phyloP scores from a whole-genome alignment of 768 basidiomycete species.

The Mycena belliarum region DNA sequence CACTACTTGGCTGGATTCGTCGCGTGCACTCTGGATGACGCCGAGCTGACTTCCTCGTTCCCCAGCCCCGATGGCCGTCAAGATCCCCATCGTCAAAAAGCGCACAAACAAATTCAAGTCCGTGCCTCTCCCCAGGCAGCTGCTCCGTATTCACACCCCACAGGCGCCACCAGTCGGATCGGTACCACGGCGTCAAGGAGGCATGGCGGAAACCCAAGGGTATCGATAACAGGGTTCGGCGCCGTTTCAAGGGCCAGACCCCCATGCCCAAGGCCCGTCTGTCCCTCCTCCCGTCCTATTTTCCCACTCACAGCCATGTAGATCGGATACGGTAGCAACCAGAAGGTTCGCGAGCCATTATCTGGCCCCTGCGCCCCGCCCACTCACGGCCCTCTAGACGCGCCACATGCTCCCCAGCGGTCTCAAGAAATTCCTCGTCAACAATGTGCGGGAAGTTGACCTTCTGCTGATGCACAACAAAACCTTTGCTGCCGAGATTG shows the following conservation, averaged over 20 bases:
- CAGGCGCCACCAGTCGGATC: constrained; percentile 98
- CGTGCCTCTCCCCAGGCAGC: constrained; percentile 30
- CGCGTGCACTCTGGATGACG: constrained; percentile 9
- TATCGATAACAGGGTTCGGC: constrained; percentile 98
- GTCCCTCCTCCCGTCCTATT: not conserved
- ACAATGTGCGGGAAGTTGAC: constrained; percentile 91
- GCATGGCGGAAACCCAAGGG: constrained; percentile 99
- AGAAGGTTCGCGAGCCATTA: constrained; percentile 62
- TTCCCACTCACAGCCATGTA: constrained; percentile 27
- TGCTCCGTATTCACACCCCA: constrained; percentile 1
- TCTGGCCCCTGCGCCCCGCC: not conserved
- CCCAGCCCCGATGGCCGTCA: constrained; percentile 49
- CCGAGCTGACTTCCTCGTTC: not conserved
- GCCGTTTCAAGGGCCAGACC: constrained; percentile 92
- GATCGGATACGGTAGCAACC: constrained; percentile 92
- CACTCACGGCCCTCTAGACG: constrained; percentile 50
- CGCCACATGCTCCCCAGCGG: constrained; percentile 95
- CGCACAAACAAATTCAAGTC: constrained; percentile 97
- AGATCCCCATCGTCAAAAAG: constrained; percentile 84
- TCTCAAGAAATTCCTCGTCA: constrained; percentile 93
- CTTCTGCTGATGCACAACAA: constrained; percentile 98
- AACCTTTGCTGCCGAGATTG: constrained; percentile 93
- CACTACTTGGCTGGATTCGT: constrained; percentile 1
- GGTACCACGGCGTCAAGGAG: constrained; percentile 96
- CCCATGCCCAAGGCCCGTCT: constrained; percentile 90